phyloP scores from a whole-genome alignment of 2,329 filamentous ascomycete genomes.

The Plectosphaerella cucumerina region DNA sequence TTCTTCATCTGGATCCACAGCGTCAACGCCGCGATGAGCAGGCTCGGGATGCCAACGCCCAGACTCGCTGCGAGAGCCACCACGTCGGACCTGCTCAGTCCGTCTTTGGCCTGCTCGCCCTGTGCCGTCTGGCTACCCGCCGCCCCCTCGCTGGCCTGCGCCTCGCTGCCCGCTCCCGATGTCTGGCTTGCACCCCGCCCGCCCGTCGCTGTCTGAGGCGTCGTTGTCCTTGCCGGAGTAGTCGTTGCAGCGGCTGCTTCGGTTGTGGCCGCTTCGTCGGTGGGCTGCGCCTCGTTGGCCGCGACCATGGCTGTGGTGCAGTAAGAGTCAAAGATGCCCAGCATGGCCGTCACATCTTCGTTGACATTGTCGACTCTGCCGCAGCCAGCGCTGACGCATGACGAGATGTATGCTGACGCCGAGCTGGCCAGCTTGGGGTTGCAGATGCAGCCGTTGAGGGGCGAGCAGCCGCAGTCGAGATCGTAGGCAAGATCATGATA shows the following conservation, averaged over 20 bases:
- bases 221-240: neutral
- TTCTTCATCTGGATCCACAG: conserved; percentile 14
- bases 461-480: conserved; percentile 16
- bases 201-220: conserved; percentile 1
- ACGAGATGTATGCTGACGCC: conserved; percentile 17
- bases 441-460: conserved; percentile 20
- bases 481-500: conserved; percentile 12
- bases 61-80: conserved; percentile 19
- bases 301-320: conserved; percentile 18
- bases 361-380: conserved; percentile 14
- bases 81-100: conserved; percentile 18
- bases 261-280: neutral
- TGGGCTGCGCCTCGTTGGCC: neutral
- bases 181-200: neutral
- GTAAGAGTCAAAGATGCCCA: conserved; percentile 16
- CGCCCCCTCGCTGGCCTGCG: neutral
- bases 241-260: neutral
- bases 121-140: no score
- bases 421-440: conserved; percentile 15
- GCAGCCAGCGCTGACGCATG: conserved; percentile 18
- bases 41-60: conserved; percentile 26
- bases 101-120: neutral
- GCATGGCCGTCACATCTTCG: conserved; percentile 15
- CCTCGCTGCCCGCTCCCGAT: neutral
- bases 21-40: conserved; percentile 21